Percentiles rank a stretch among this genome's conserved stretches.
Conservation (phyloP, 768 basidiomycete genomes). For the Strobilomyces confusus region DNA sequence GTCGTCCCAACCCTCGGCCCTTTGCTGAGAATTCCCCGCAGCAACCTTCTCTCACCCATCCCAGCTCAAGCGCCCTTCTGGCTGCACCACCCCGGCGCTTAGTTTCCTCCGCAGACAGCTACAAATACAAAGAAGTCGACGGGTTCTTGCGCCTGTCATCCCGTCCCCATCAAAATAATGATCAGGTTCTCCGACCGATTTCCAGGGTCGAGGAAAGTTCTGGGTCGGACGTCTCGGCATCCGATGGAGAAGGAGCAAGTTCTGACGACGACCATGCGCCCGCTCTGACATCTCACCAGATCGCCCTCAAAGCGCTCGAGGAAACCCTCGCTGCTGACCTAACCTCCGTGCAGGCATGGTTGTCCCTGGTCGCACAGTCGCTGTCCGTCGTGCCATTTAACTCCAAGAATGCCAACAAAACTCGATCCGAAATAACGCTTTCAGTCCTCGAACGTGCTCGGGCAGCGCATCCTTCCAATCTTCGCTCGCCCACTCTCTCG, state of each 20-base stretch:
- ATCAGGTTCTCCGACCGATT: constrained; percentile 53
- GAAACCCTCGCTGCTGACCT: constrained; percentile 48
- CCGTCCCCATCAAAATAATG: constrained; percentile 26
- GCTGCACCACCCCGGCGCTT: constrained; percentile 47
- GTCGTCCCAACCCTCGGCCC: not conserved
- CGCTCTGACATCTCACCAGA: constrained; percentile 52
- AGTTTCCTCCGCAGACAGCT: constrained; percentile 32
- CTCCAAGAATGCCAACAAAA: constrained; percentile 65
- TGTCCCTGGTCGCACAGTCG: constrained; percentile 58
- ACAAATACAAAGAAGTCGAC: constrained; percentile 59
- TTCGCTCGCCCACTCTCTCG: constrained; percentile 46
- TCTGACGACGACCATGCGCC: constrained; percentile 34
- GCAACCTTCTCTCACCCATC: constrained; percentile 56
- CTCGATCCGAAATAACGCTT: constrained; percentile 66
- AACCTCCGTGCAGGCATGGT: constrained; percentile 55
- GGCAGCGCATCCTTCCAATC: constrained; percentile 48
- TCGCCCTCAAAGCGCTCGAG: constrained; percentile 56
- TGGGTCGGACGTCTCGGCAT: constrained; percentile 36
- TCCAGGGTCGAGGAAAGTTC: constrained; percentile 26
- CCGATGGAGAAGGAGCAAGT: constrained; percentile 28
- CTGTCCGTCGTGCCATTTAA: constrained; percentile 56
- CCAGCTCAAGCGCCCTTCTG: constrained; percentile 51
- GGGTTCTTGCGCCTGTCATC: constrained; percentile 62
- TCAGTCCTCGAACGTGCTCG: constrained; percentile 67
- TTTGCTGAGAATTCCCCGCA: constrained; percentile 16